These are phyloP conservation scores for Chlorella sp. DNA, from an alignment of 139 green algal species.

Conservation along the genomic window DNA sequence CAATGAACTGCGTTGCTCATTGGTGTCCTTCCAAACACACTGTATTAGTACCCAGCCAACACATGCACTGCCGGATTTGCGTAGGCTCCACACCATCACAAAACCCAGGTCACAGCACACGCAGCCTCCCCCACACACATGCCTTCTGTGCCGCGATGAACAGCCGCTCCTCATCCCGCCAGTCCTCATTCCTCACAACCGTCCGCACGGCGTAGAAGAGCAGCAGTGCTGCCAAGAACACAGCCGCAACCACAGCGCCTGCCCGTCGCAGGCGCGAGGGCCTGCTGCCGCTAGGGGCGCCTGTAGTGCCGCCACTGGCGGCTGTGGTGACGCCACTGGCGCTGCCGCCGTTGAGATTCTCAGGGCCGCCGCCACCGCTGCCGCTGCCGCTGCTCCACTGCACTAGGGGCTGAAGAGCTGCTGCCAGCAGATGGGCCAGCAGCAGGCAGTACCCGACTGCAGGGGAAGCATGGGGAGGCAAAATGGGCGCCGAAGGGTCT, in stretches of 20 bases:
- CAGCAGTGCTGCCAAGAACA: constrained; percentile 38
- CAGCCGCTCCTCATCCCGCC: constrained; percentile 73
- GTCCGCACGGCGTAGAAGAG: constrained; percentile 50
- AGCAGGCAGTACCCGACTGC: constrained; percentile 75
- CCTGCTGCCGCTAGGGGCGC: background rate
- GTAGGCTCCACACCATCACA: background rate
- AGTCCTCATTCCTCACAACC: constrained; percentile 72
- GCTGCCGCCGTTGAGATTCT: background rate
- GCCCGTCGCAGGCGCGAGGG: background rate
- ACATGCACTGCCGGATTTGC: no score
- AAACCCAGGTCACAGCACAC: background rate
- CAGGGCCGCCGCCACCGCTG: background rate
- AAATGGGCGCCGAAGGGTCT: background rate
- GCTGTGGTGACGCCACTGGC: background rate
- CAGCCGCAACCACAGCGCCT: background rate
- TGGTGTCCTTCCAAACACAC: background rate
- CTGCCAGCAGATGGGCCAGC: constrained; percentile 49
- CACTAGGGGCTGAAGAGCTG: constrained; percentile 19
- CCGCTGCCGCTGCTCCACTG: background rate
- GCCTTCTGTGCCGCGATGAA: constrained; percentile 70
- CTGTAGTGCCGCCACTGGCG: background rate
- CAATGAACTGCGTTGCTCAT: background rate
- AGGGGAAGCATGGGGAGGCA: no score
- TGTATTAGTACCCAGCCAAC: background rate
- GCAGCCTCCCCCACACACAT: constrained; percentile 15